Percentiles rank a stretch among this genome's conserved stretches.
Evolutionary conservation across 1,139 yeast genomes (phyloP).

Genomic region (Blastobotrys malaysiensis): DNA sequence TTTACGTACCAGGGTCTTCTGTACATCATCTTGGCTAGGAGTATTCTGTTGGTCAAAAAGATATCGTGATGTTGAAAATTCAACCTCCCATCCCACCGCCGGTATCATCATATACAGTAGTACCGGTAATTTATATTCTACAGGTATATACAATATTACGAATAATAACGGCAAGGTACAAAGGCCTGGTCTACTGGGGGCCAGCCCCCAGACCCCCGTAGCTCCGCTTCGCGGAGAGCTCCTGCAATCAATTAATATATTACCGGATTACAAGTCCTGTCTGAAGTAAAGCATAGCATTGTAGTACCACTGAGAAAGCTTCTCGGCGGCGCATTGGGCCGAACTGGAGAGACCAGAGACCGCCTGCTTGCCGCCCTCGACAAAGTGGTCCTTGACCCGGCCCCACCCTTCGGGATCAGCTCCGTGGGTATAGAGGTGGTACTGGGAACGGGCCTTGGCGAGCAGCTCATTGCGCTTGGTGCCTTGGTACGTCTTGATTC

Average conservation of each 20-base stretch:
- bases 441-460: slow-evolving; percentile 35
- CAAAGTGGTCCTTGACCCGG: slow-evolving; percentile 8
- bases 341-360: neutral
- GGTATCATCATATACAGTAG: no score
- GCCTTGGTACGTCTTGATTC: slow-evolving; percentile 39
- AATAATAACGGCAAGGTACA: no score
- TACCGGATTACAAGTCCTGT: neutral
- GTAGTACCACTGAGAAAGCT: neutral
- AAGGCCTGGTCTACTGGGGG: no score
- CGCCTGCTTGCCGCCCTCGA: slow-evolving; percentile 5
- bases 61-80: neutral
- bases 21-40: slow-evolving; percentile 34
- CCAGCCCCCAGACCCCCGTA: no score
- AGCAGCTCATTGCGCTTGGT: slow-evolving; percentile 44
- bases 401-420: slow-evolving; percentile 15
- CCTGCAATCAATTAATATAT: neutral
- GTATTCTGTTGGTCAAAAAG: neutral
- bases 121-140: neutral
- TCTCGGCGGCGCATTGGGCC: neutral
- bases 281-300: neutral
- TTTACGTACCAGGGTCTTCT: slow-evolving; percentile 63
- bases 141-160: neutral
- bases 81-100: neutral
- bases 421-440: slow-evolving; percentile 14
- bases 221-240: no score